Evolutionary conservation across 2,329 filamentous ascomycete species (phyloP).

Genomic region (Microdochium paspali): DNA sequence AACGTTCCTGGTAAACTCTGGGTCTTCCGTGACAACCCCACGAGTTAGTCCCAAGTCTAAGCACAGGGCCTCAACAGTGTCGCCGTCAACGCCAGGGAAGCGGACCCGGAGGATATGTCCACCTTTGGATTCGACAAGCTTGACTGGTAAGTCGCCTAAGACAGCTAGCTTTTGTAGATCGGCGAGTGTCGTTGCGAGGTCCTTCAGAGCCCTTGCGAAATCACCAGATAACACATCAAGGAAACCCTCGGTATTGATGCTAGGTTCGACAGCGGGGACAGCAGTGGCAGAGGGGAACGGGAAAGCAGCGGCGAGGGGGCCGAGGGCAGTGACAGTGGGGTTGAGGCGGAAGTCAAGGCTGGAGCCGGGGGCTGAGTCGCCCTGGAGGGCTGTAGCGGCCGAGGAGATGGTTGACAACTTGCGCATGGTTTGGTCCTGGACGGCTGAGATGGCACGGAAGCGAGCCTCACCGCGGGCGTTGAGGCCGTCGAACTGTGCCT

Average conservation of each 20-base stretch:
- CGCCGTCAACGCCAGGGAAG: slow-evolving; percentile 83
- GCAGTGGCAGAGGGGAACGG: slow-evolving; percentile 32
- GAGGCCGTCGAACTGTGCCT: slow-evolving; percentile 75
- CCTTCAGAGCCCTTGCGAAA: slow-evolving; percentile 78
- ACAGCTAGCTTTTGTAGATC: slow-evolving; percentile 71
- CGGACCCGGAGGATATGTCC: slow-evolving; percentile 64
- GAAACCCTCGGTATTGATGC: slow-evolving; percentile 73
- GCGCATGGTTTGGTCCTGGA: slow-evolving; percentile 64
- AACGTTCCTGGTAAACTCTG: slow-evolving; percentile 61
- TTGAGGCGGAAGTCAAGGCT: slow-evolving; percentile 83
- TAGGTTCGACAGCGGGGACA: slow-evolving; percentile 37
- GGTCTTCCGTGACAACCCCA: slow-evolving; percentile 70
- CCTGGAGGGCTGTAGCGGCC: slow-evolving; percentile 24
- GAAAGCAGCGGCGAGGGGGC: slow-evolving; percentile 53
- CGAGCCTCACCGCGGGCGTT: slow-evolving; percentile 65
- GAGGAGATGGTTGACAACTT: slow-evolving; percentile 40
- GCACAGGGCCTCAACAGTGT: slow-evolving; percentile 74
- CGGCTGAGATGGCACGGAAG: slow-evolving; percentile 66
- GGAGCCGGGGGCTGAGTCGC: slow-evolving; percentile 57
- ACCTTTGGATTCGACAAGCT: slow-evolving; percentile 63
- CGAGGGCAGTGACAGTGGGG: slow-evolving; percentile 83
- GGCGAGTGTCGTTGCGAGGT: slow-evolving; percentile 67
- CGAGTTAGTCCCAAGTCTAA: slow-evolving; percentile 78
- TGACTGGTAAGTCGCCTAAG: slow-evolving; percentile 76
- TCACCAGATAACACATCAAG: slow-evolving; percentile 79